Evolutionary conservation across 768 basidiomycete genomes (phyloP).

Genomic region (Rossbeevera mucosa): DNA sequence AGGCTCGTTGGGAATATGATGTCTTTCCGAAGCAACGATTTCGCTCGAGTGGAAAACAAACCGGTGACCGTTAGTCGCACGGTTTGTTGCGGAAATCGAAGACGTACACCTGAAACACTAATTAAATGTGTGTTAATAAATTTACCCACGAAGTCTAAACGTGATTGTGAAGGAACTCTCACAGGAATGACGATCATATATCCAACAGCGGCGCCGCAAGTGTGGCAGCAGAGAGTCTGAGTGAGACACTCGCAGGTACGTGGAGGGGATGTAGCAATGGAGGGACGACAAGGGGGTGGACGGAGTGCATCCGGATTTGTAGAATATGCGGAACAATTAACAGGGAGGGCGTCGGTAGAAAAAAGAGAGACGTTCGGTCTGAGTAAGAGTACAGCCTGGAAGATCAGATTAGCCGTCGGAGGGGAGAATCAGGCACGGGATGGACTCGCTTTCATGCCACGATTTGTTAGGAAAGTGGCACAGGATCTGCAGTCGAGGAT

Average conservation of each 20-base stretch:
- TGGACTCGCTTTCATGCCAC: slow-evolving; percentile 74
- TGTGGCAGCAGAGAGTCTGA: slow-evolving; percentile 74
- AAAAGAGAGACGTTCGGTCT: slow-evolving; percentile 78
- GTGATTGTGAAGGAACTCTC: slow-evolving; percentile 12
- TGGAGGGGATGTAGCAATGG: slow-evolving; percentile 26
- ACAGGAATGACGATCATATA: slow-evolving; percentile 77
- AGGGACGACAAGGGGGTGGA: slow-evolving; percentile 36
- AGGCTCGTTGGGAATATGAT: slow-evolving; percentile 58
- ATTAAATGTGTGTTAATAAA: slow-evolving; percentile 11
- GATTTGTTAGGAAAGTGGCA: slow-evolving; percentile 70
- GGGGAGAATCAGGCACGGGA: not conserved
- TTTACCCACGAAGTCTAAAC: slow-evolving; percentile 5
- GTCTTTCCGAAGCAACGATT: slow-evolving; percentile 57
- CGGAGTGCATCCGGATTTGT: slow-evolving; percentile 42
- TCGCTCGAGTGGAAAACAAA: slow-evolving; percentile 82
- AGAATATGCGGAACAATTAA: slow-evolving; percentile 68
- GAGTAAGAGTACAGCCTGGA: slow-evolving; percentile 76
- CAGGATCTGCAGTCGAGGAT: slow-evolving; percentile 75
- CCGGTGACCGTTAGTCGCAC: slow-evolving; percentile 77
- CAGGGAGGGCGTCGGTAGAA: slow-evolving; percentile 75
- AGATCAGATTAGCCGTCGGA: slow-evolving; percentile 3
- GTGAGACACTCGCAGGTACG: slow-evolving; percentile 86
- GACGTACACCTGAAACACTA: slow-evolving; percentile 71
- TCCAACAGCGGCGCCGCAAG: slow-evolving; percentile 69
- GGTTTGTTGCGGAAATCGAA: slow-evolving; percentile 60